Percentiles rank a stretch among this genome's conserved stretches.
These are phyloP conservation scores for Rhododendron ovatum DNA, from an alignment of 148 eudicot genomes.

Conservation along the genomic window DNA sequence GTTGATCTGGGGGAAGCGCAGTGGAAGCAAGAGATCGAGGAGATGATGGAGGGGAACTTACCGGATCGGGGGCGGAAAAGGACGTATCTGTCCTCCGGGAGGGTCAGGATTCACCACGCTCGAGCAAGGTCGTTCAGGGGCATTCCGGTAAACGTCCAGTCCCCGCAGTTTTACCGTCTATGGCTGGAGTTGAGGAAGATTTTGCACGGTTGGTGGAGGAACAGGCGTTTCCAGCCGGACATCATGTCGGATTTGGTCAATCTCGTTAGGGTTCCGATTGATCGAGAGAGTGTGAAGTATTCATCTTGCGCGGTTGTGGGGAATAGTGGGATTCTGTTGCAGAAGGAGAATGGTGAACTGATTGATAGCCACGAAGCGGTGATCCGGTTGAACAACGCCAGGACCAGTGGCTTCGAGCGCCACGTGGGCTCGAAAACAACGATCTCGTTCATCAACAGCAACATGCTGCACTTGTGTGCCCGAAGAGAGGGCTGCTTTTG, in stretches of 20 bases:
- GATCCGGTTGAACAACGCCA: constrained; percentile 79
- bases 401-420: constrained; percentile 30
- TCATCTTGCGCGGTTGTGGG: constrained; percentile 91
- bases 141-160: constrained; percentile 30
- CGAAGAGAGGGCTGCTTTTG: constrained; percentile 67
- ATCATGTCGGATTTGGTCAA: constrained; percentile 45
- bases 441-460: constrained; percentile 78
- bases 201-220: constrained; percentile 57
- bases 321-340: constrained; percentile 83
- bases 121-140: constrained; percentile 32
- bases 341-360: constrained; percentile 37
- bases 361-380: constrained; percentile 74
- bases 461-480: constrained; percentile 72
- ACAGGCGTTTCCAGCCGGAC: constrained; percentile 34
- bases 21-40: constrained; percentile 44
- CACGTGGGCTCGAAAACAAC: constrained; percentile 72
- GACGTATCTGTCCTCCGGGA: constrained; percentile 44
- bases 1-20: constrained; percentile 42
- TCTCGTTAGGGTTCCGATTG: constrained; percentile 21
- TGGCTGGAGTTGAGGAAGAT: constrained; percentile 35
- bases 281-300: constrained; percentile 16
- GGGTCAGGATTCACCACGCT: constrained; percentile 17
- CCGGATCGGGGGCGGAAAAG: constrained; percentile 26
- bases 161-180: constrained; percentile 35
- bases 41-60: constrained; percentile 45